These are phyloP conservation scores for Candida schatavii DNA, from an alignment of 805 yeast genomes.

Conservation along the genomic window DNA sequence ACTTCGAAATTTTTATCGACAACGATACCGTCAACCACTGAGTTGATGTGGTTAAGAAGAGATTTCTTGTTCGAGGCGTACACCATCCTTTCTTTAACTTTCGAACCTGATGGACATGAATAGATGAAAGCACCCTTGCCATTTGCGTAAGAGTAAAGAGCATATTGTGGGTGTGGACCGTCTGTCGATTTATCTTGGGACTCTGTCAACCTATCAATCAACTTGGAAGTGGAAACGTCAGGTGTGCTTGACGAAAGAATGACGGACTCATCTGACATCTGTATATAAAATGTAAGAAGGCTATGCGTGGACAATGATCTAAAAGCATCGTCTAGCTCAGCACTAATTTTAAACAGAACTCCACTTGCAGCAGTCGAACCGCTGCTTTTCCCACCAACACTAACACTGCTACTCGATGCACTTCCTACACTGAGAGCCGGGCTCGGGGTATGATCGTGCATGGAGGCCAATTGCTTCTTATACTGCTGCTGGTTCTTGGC, in stretches of 20 bases:
- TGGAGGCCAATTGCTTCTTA: slow-evolving; percentile 34
- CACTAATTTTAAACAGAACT: slow-evolving; percentile 24
- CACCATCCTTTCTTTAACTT: slow-evolving; percentile 87
- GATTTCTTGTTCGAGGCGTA: slow-evolving; percentile 80
- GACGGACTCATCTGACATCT: slow-evolving; percentile 44
- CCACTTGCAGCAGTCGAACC: slow-evolving; percentile 9
- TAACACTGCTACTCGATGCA: neutral
- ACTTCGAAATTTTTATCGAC: slow-evolving; percentile 58
- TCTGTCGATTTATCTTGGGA: slow-evolving; percentile 21
- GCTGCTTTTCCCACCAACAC: no score
- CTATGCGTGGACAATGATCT: slow-evolving; percentile 9
- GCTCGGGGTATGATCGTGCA: slow-evolving; percentile 19
- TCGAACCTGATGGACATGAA: slow-evolving; percentile 87
- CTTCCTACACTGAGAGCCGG: slow-evolving; percentile 3
- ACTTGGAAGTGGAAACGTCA: slow-evolving; percentile 18
- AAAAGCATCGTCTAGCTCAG: slow-evolving; percentile 14
- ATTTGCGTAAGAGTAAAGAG: slow-evolving; percentile 44
- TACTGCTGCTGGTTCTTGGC: slow-evolving; percentile 11
- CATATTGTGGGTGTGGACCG: slow-evolving; percentile 52
- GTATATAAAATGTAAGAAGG: slow-evolving; percentile 51
- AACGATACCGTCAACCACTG: slow-evolving; percentile 18
- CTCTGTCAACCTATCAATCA: slow-evolving; percentile 18
- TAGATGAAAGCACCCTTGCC: slow-evolving; percentile 60
- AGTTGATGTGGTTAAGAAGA: slow-evolving; percentile 49
- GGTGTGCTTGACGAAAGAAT: slow-evolving; percentile 17